Evolutionary conservation across 1,284 basidiomycete genomes (phyloP), one percentile per base, ranked within the genome.

Genomic region (Trametes hirsuta): DNA sequence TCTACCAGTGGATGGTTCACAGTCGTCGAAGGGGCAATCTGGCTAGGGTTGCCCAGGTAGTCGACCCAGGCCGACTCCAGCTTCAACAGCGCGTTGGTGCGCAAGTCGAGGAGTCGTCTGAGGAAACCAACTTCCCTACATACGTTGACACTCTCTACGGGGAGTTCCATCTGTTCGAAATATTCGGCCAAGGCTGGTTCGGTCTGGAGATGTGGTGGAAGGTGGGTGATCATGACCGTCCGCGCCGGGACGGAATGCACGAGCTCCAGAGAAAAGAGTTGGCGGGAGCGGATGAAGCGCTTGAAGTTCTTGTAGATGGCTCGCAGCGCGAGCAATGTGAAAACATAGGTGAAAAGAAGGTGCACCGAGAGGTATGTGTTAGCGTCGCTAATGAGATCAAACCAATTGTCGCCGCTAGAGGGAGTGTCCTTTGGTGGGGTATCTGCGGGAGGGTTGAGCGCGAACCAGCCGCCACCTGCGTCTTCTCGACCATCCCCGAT

Each of bases 241-340:
- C 97, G 87, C 0, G 95, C 93, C 0, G 95, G 90, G 42, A 98
- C 94, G 10, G 94, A 95, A 71, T 97, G 94, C 11, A 97, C 94
- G 25, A 98, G 85, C 72, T 97, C 94, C 41, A 98, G 82, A 0
- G 93, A 93, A 76, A 95, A 98, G 8, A 97, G 84, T 72, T 99
- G 97, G 1, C 97, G 86, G 2, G 93, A 87, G n/a, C 89, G 89
- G 56, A 98, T 85, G 77, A 97, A 99, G 21, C 90, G 86, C 47
- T 87, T 83, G 73, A 96, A 98, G 73, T 96, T 97, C 66, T 87
- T 85, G 79, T 94, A 90, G 53, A 97, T 86, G 76, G 93, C 93
- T 59, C 86, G 87, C 62, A 98, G 84, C 0, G 94, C 85, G 53
- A 98, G 84, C 48, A 88, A 71, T 1, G 95, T 95, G 81, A 98